Conservation (phyloP, 1,139 yeast genomes). For the Blastobotrys niveus region DNA sequence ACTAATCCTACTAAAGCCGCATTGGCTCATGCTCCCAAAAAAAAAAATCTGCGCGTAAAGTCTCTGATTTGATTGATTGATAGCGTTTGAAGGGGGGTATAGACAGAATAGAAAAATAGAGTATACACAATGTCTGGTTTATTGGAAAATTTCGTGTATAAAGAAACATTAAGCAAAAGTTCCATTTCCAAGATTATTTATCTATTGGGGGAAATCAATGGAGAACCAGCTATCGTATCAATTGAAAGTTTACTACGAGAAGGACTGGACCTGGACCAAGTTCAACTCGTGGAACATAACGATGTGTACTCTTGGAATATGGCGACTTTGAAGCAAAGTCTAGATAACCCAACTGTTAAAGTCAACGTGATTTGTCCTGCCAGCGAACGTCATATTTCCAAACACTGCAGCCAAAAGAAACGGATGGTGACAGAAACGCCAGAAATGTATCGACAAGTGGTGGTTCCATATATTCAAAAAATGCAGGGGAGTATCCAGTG, state of each 20-base stretch:
- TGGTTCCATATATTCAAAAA: slow-evolving; percentile 68
- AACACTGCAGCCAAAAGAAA: slow-evolving; percentile 52
- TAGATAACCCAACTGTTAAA: slow-evolving; percentile 59
- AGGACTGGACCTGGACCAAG: slow-evolving; percentile 27
- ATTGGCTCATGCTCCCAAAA: too few relatives aligned
- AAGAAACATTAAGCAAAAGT: slow-evolving; percentile 13
- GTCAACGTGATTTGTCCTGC: slow-evolving; percentile 85
- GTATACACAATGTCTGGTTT: slow-evolving; percentile 1
- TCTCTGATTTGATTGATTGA: too few relatives aligned
- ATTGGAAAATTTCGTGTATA: slow-evolving; percentile 12
- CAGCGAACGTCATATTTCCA: slow-evolving; percentile 73
- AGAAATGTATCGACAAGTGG: slow-evolving; percentile 54
- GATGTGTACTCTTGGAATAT: slow-evolving; percentile 84
- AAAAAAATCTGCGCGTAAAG: too few relatives aligned
- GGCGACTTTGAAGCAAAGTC: slow-evolving; percentile 45
- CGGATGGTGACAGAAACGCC: slow-evolving; percentile 79
- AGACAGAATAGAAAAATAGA: too few relatives aligned
- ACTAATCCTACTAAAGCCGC: too few relatives aligned
- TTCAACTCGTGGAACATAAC: slow-evolving; percentile 54
- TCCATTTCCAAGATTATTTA: slow-evolving; percentile 61
- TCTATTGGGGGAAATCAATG: slow-evolving; percentile 59
- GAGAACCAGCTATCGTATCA: slow-evolving; percentile 59
- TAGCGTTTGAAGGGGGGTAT: too few relatives aligned
- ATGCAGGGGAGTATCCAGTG: slow-evolving; percentile 81
- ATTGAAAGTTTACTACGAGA: slow-evolving; percentile 66